phyloP scores from a whole-genome alignment of 306 rosid genomes.

The Pyrus communis region DNA sequence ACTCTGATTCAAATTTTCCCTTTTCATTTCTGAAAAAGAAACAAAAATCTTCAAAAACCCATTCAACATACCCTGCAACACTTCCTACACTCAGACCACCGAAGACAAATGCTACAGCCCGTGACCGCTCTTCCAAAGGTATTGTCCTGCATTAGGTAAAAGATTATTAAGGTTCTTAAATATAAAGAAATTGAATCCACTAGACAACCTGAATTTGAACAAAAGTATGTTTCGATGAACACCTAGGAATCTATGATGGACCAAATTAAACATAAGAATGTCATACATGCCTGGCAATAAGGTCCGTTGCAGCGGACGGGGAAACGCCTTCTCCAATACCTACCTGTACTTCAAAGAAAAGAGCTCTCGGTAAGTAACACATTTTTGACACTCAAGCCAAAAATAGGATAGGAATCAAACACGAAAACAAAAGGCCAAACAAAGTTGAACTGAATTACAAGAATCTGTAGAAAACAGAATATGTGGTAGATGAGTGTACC shows the following conservation, averaged over 20 bases:
- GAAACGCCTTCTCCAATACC: conserved; percentile 99
- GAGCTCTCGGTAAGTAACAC: conserved; percentile 14
- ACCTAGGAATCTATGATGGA: background rate
- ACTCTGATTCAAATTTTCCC: background rate
- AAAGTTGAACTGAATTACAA: background rate
- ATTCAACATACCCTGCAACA: conserved; percentile 66
- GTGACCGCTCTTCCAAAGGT: conserved; percentile 93
- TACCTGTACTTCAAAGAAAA: conserved; percentile 48
- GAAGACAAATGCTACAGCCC: conserved; percentile 94
- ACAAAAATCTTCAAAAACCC: background rate
- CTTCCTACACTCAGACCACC: conserved; percentile 99
- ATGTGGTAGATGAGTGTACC: conserved; percentile 38
- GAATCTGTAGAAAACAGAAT: background rate
- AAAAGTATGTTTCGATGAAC: background rate
- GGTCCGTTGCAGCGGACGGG: conserved; percentile 98
- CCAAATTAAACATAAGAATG: background rate
- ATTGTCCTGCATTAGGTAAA: conserved; percentile 53
- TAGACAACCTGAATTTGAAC: background rate
- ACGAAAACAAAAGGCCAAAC: background rate
- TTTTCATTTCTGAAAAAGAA: no score
- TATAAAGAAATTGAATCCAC: background rate
- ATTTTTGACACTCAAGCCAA: conserved; percentile 11
- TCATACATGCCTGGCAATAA: conserved; percentile 91
- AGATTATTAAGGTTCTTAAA: background rate
- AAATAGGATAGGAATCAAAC: background rate